These are phyloP conservation scores for Symmetrospora coprosmae DNA, from an alignment of 768 basidiomycete genomes.

Conservation along the genomic window DNA sequence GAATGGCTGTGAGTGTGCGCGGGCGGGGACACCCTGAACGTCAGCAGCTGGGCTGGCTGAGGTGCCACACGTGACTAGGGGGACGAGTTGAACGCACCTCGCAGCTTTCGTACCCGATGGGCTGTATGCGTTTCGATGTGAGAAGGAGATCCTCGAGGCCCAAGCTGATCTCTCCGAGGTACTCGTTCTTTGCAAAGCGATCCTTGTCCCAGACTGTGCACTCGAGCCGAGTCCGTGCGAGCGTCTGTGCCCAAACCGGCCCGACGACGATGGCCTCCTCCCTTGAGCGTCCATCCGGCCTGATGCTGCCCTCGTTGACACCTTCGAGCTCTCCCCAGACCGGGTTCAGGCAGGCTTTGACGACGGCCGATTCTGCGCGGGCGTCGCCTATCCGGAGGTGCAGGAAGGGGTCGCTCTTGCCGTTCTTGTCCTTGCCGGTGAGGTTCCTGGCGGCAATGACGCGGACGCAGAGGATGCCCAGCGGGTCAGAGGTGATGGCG, in stretches of 20 bases:
- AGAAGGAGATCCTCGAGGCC: conserved; percentile 59
- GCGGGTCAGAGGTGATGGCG: conserved; percentile 1
- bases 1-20: conserved; percentile 47
- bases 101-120: no score
- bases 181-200: conserved; percentile 66
- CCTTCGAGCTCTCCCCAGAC: conserved; percentile 25
- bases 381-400: conserved; percentile 8
- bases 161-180: conserved; percentile 72
- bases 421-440: conserved; percentile 31
- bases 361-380: conserved; percentile 16
- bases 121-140: conserved; percentile 32
- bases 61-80: no score
- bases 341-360: conserved; percentile 28
- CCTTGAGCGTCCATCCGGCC: not conserved
- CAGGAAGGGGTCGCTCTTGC: conserved; percentile 27
- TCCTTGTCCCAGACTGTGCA: conserved; percentile 91
- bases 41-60: no score
- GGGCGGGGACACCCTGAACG: no score
- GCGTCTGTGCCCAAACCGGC: conserved; percentile 23
- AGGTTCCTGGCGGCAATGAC: conserved; percentile 28
- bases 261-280: conserved; percentile 3
- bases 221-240: conserved; percentile 43
- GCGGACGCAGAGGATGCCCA: conserved; percentile 17
- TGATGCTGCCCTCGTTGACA: not conserved
- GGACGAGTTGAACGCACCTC: no score